Base-by-base conservation (phyloP, 2,329 filamentous ascomycete species). In the Aspergillus sp. region DNA sequence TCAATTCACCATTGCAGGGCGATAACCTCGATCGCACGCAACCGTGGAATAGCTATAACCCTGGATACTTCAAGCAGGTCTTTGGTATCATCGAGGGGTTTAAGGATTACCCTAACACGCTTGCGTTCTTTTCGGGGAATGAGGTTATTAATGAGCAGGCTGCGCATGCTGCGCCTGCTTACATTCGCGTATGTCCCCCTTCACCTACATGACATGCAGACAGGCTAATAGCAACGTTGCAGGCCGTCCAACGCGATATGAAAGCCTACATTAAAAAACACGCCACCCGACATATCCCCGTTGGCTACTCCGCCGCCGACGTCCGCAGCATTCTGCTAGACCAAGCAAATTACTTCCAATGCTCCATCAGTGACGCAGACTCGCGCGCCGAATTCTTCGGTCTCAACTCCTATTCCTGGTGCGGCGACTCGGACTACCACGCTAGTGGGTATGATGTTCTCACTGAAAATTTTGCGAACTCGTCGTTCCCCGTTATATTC, bases 351-450 rank as follows among this genome's bases (percentile, higher is more conserved):
- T 85, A 84, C 65, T 69, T 84, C 56, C 74, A 80, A 53, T 85
- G 82, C 67, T 67, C 73, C 33, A 66, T 75, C 35, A 60, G 68
- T 46, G 71, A 74, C 52, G 59, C 68, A 51, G 65, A 62, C 49
- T 81, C 79, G 15, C 72, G 74, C 27, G 76, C 79, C 23, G 82
- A 84, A 62, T 82, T 85, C 69, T 83, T 84, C 57, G 82, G 82
- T 37, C 70, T 84, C 48, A 85, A 85, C 71, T 81, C 78, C 7
- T 85, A 85, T 71, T 82, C 79, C n/a, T 85, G 82, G 82, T 84
- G 82, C 57, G 82, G 82, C 48, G 68, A 76, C 41, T 75, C 79
- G 7, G 77, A 70, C 48, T 83, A 76, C 68, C 64, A 71, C 38
- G 73, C 67, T 32, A 73, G 74, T 13, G 76, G 78, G 38, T 85